Percentiles rank a stretch among this genome's conserved stretches.
Conservation (phyloP, 306 rosid genomes). For the Abrus precatorius region DNA sequence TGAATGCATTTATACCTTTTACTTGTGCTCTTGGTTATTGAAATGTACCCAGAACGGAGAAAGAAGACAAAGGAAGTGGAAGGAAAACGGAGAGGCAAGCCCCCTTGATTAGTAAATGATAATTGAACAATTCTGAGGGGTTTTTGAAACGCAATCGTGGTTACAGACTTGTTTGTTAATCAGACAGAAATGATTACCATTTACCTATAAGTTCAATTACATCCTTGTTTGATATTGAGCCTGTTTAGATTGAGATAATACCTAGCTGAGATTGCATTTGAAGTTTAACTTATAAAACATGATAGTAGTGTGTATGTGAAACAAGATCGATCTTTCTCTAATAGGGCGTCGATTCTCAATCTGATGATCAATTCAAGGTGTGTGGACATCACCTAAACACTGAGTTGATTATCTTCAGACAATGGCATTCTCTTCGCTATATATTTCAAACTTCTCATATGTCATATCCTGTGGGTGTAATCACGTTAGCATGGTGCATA, state of each 20-base stretch:
- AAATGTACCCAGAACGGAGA: conserved; percentile 1
- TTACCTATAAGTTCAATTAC: conserved; percentile 3
- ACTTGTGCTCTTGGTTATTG: conserved; percentile 34
- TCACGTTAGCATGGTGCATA: background rate
- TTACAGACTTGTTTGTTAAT: background rate
- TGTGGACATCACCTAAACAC: background rate
- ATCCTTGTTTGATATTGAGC: conserved; percentile 12
- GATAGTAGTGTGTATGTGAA: background rate
- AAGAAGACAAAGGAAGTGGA: conserved; percentile 20
- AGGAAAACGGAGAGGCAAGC: conserved; percentile 18
- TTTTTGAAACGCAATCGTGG: conserved; percentile 32
- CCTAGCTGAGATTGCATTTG: conserved; percentile 3
- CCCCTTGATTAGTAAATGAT: conserved; percentile 36
- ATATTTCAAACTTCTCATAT: background rate
- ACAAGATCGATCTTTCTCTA: background rate
- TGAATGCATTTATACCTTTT: background rate
- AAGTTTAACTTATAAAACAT: conserved; percentile 5
- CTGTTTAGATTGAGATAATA: conserved; percentile 2
- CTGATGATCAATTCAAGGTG: conserved; percentile 7
- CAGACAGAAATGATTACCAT: conserved; percentile 23
- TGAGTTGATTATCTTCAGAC: background rate
- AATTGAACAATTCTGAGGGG: conserved; percentile 12
- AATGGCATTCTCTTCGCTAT: background rate
- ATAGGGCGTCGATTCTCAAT: background rate
- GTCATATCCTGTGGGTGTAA: background rate